phyloP scores from a whole-genome alignment of 78 protist genomes.

The Creolimax fragrantissima region DNA sequence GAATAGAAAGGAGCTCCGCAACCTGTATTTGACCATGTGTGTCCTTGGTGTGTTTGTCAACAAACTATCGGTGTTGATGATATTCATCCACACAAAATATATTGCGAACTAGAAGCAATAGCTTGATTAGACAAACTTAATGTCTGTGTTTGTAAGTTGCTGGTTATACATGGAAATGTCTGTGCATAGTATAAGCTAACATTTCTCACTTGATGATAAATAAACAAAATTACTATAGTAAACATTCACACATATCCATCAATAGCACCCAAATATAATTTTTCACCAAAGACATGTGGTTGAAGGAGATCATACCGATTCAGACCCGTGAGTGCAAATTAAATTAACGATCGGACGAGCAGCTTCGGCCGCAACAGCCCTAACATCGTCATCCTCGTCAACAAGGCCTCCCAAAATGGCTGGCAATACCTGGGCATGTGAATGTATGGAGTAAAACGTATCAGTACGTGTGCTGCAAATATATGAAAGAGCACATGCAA shows the following conservation, averaged over 20 bases:
- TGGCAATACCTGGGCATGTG: neutral
- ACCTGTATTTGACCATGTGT: neutral
- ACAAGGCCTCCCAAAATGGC: slow-evolving; percentile 6
- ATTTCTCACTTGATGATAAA: too few relatives aligned
- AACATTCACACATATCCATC: too few relatives aligned
- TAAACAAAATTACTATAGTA: too few relatives aligned
- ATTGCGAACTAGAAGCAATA: too few relatives aligned
- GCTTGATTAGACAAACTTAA: too few relatives aligned
- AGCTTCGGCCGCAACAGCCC: slow-evolving; percentile 50
- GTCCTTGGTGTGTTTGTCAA: neutral
- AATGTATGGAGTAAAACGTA: neutral
- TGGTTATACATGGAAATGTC: too few relatives aligned
- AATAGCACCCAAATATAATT: too few relatives aligned
- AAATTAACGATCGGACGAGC: slow-evolving; percentile 6
- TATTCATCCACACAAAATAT: too few relatives aligned
- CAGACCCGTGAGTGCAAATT: neutral
- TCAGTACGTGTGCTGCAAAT: neutral
- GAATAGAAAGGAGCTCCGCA: neutral
- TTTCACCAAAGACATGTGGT: too few relatives aligned
- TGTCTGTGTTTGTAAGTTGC: too few relatives aligned
- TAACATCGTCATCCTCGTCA: slow-evolving; percentile 56
- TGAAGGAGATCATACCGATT: neutral
- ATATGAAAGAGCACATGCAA: neutral
- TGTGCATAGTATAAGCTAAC: too few relatives aligned
- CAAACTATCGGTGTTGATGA: too few relatives aligned